Percentiles rank a stretch among this genome's conserved stretches.
These are phyloP conservation scores for Nadsonia starkeyi-henricii DNA, from an alignment of 1,139 yeast genomes.

Conservation along the genomic window DNA sequence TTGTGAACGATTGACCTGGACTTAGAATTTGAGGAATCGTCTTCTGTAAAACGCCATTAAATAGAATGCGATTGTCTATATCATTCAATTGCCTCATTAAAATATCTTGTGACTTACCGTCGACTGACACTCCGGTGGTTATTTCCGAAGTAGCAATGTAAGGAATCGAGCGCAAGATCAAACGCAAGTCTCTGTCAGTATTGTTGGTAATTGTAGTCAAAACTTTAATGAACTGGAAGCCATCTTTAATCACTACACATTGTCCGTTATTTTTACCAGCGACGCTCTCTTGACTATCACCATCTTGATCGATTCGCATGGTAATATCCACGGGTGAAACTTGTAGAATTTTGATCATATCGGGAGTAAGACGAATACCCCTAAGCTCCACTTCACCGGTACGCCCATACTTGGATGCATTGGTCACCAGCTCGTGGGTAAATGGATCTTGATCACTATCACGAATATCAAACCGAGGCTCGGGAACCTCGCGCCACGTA, in stretches of 20 bases:
- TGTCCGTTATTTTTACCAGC: not conserved
- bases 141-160: not conserved
- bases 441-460: not conserved
- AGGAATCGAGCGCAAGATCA: constrained; percentile 30
- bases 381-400: constrained; percentile 53
- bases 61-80: constrained; percentile 18
- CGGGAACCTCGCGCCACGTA: constrained; percentile 37
- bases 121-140: not conserved
- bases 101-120: not conserved
- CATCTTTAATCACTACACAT: not conserved
- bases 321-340: constrained; percentile 35
- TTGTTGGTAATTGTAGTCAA: constrained; percentile 31
- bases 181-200: constrained; percentile 15
- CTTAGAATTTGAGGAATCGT: constrained; percentile 20
- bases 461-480: constrained; percentile 7
- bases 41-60: constrained; percentile 53
- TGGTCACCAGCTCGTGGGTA: not conserved
- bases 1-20: not conserved
- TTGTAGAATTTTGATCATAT: constrained; percentile 29
- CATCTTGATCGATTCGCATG: constrained; percentile 17
- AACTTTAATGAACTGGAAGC: not conserved
- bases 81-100: not conserved
- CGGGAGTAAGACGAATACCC: constrained; percentile 42
- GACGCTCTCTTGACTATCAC: constrained; percentile 9
- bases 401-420: constrained; percentile 16